A percentile compares a stretch with the other conserved stretches of the same genome.
Evolutionary conservation across 306 rosid species (phyloP).

Genomic region (Trifolium repens): DNA sequence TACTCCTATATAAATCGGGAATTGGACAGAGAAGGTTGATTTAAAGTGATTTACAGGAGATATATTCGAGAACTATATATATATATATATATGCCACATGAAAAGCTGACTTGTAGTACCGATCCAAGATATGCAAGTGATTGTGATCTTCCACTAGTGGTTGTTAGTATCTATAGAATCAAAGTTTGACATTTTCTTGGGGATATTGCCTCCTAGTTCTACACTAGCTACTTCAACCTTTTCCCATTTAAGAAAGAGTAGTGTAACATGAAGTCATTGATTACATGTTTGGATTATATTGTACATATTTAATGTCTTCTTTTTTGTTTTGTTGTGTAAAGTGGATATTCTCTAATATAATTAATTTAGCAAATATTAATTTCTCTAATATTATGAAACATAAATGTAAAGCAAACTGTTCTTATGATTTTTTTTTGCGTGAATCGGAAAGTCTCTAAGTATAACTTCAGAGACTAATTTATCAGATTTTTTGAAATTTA

Average conservation of each 20-base stretch:
- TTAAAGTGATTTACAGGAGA: no score
- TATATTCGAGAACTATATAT: neutral
- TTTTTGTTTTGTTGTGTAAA: no score
- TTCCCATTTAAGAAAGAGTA: neutral
- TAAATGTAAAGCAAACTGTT: no score
- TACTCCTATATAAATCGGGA: neutral
- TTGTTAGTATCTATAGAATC: neutral
- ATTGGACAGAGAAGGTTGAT: neutral
- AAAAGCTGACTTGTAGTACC: neutral
- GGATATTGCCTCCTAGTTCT: conserved; percentile 10
- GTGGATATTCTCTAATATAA: no score
- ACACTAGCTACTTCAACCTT: neutral
- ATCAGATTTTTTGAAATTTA: no score
- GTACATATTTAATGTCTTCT: no score
- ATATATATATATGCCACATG: no score
- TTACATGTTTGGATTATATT: neutral
- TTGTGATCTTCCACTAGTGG: neutral
- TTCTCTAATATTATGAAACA: no score
- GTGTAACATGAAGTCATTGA: neutral
- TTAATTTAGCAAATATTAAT: no score
- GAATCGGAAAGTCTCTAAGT: no score
- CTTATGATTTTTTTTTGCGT: no score
- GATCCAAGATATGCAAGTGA: neutral
- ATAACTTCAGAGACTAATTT: no score
- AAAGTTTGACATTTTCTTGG: neutral